Evolutionary conservation across 495 filamentous ascomycete genomes (phyloP).

Genomic region (Xylaria sp.): DNA sequence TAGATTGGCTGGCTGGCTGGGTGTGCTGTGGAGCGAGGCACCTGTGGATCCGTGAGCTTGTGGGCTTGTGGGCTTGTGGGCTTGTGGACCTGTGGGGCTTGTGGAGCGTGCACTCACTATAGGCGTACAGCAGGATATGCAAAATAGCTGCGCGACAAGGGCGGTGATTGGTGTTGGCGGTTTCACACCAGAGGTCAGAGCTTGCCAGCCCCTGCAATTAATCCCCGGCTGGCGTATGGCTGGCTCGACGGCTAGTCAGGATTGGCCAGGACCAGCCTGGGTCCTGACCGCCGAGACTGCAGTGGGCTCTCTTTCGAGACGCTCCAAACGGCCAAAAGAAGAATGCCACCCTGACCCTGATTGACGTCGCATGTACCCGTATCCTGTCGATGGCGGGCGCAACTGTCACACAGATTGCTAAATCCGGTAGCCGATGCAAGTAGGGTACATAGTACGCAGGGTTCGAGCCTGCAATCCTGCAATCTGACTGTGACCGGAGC

Average conservation of each 20-base stretch:
- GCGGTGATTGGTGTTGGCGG: conserved; percentile 15
- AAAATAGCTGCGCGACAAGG: conserved; percentile 9
- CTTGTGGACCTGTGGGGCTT: too few relatives aligned
- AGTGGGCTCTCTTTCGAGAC: conserved; percentile 51
- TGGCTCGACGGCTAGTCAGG: conserved; percentile 36
- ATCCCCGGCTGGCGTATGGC: conserved; percentile 23
- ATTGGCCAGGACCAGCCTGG: conserved; percentile 22
- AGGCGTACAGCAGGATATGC: conserved; percentile 8
- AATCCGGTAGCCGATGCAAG: conserved; percentile 22
- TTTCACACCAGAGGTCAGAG: conserved; percentile 26
- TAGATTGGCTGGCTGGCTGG: conserved; percentile 17
- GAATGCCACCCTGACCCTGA: conserved; percentile 46
- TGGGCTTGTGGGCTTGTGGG: too few relatives aligned
- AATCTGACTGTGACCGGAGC: conserved; percentile 17
- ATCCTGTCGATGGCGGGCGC: conserved; percentile 11
- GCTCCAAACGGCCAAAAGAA: conserved; percentile 38
- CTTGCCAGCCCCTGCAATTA: conserved; percentile 11
- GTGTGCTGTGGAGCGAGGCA: neutral
- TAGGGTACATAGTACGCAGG: conserved; percentile 32
- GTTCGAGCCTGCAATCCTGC: conserved; percentile 24
- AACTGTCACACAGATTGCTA: conserved; percentile 32
- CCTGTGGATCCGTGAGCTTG: too few relatives aligned
- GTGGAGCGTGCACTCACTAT: neutral
- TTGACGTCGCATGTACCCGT: conserved; percentile 55
- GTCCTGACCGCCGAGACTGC: conserved; percentile 35